Evolutionary conservation across 2,329 filamentous ascomycete species (phyloP), one percentile per base, ranked within the genome.

Genomic region (Cladosporium halotolerans): DNA sequence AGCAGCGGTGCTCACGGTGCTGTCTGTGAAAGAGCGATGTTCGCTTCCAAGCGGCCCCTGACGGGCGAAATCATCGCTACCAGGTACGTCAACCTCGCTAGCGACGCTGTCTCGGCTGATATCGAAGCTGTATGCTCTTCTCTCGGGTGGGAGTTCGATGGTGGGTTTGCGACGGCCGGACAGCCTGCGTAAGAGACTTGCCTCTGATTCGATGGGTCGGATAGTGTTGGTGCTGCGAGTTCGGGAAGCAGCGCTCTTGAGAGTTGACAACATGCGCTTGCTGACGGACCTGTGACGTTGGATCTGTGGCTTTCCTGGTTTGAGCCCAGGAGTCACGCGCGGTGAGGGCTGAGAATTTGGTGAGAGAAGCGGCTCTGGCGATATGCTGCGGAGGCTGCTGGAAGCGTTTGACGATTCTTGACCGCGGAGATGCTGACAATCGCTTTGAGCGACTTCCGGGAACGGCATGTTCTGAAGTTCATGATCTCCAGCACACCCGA

Each of bases 261-360:
- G 65, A 39, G 58, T 66, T 5, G 67, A 66, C 4, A 70, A 57
- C 57, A 70, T 62, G n/a, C 67, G 59, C 31, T 63, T 64, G 47
- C 67, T 67, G 33, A 69, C 63, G 1, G 68, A 69, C 18, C 62
- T 63, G 36, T 66, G 64, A 33, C 66, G 56, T 14, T 58, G 45
- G 36, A 66, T 57, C 13, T 55, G 60, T 3, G 56, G 55, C 16
- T 54, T 52, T 19, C 38, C 44, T 13, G 14, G n/a, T 23, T 19
- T 13, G 4, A 45, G 9, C 23, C 23, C 23, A 6, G 38, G 18
- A 9, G 13, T n/a, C 6, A 31, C 3, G 13, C 11, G 16, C 14
- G 44, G 14, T 5, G 36, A 13, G 5, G n/a, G 13, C 9, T 13
- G 13, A 9, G 3, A 3, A 1, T 39, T 4, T 5, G 28, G 28